Conservation (phyloP, 2,329 filamentous ascomycete genomes). For the Geosmithia putterillii region DNA sequence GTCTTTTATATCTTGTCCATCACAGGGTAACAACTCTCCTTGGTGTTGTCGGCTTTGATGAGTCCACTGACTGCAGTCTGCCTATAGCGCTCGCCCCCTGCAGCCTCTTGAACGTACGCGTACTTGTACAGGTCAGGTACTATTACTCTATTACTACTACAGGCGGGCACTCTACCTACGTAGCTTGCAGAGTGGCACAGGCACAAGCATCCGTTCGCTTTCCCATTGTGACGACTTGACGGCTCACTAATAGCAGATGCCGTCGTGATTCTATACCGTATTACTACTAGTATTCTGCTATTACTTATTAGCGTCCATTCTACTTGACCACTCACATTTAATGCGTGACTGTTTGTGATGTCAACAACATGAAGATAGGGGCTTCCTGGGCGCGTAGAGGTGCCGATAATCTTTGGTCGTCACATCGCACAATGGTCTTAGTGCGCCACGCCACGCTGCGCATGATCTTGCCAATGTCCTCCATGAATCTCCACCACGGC, state of each 20-base stretch:
- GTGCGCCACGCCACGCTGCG: background rate
- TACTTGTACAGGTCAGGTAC: too few species aligned
- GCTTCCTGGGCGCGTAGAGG: background rate
- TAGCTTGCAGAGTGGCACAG: too few species aligned
- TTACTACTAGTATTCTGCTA: too few species aligned
- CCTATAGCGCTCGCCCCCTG: too few species aligned
- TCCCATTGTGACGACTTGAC: too few species aligned
- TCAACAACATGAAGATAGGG: background rate
- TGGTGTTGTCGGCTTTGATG: too few species aligned
- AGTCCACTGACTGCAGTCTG: too few species aligned
- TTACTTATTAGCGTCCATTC: background rate
- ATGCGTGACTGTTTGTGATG: background rate
- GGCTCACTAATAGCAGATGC: background rate
- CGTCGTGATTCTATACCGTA: background rate
- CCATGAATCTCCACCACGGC: background rate
- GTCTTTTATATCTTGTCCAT: too few species aligned
- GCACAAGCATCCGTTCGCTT: too few species aligned
- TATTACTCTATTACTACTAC: too few species aligned
- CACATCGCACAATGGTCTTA: background rate
- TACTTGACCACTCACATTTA: background rate
- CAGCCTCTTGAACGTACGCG: background rate
- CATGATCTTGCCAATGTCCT: background rate
- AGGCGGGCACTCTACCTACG: too few species aligned
- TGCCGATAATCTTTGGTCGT: background rate
- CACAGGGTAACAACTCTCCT: too few species aligned